Conservation (phyloP, 495 filamentous ascomycete species). For the Friedmanniomyces simplex region DNA sequence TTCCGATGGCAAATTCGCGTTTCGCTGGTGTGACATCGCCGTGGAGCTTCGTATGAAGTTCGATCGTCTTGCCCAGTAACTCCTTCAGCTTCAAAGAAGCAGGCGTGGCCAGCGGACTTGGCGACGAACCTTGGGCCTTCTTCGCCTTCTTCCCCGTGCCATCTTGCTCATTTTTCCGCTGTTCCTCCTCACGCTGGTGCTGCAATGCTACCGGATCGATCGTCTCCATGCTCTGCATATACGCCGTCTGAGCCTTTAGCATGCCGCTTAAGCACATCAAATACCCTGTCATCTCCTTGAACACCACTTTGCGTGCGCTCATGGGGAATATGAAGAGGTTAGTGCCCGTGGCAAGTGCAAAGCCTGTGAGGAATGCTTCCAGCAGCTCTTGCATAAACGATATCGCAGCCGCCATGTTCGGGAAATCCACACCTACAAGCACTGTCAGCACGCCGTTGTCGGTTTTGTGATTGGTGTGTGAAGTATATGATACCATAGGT, state of each 20-base stretch:
- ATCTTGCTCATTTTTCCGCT: conserved; percentile 11
- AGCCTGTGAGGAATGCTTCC: conserved; percentile 52
- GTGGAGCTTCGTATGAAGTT: conserved; percentile 59
- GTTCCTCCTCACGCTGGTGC: conserved; percentile 25
- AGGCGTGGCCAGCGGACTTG: conserved; percentile 31
- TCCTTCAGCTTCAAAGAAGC: conserved; percentile 44
- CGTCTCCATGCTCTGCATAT: conserved; percentile 55
- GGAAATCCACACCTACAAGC: conserved; percentile 43
- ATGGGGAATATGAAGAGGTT: conserved; percentile 59
- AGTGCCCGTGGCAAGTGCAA: conserved; percentile 53
- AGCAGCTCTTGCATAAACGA: conserved; percentile 41
- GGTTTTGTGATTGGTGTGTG: too few relatives aligned
- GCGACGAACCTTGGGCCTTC: not conserved
- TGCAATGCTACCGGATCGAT: conserved; percentile 41
- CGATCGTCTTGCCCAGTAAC: conserved; percentile 44
- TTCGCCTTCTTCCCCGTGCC: not conserved
- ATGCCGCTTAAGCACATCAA: conserved; percentile 44
- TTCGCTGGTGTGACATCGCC: conserved; percentile 68
- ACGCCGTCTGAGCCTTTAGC: conserved; percentile 51
- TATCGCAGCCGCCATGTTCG: conserved; percentile 42
- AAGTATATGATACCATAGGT: not conserved
- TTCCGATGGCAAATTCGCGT: conserved; percentile 58
- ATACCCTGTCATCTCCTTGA: conserved; percentile 50
- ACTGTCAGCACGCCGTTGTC: too few relatives aligned
- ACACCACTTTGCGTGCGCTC: conserved; percentile 50